Base-by-base conservation (phyloP, 1,139 yeast genomes). In the Zygosaccharomyces pseudobailii region DNA sequence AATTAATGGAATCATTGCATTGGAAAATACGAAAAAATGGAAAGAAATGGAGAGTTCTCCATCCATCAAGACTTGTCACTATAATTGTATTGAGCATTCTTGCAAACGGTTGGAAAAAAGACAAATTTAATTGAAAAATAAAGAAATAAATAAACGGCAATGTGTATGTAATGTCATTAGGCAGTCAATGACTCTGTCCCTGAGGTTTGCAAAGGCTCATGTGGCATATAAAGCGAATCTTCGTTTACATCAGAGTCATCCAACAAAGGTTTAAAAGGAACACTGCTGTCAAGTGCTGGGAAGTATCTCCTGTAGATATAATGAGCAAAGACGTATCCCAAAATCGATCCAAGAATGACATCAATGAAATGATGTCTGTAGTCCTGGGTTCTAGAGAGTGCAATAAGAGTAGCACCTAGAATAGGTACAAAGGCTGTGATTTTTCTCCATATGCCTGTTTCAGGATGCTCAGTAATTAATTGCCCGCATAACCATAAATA, bases 291-390 rank as follows among this genome's bases (percentile, higher is more conserved):
- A 9, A 69, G 54, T 4, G 67, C 53, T 23, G 78, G 78, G 66
- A 77, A 79, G 61, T 73, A 75, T 51, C 77, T 69, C 49, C 70
- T 67, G 56, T 80, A 81, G 3, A 71, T 51, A 55, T 71, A 71
- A 51, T 65, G 61, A 0, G 80, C 79, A 27, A 69, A 57, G 2
- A 62, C 38, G 20, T 64, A 58, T 3, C 92, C 94, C 6, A 85
- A 58, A 1, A 69, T 23, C 38, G 82, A 72, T 1, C 94, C 95
- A 27, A 79, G 58, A 0, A 81, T 52, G 2, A 86, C 79, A 65
- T 86, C 95, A 9, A 81, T 70, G 55, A 83, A 84, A 63, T 84
- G 90, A 60, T 85, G 94, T 64, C 90, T 75, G 63, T 85, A 86
- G 66, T 86, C 95, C 59, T 83, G 82, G 2, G 89, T 82, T 56